These are phyloP conservation scores for Terana coerulea DNA, from an alignment of 768 basidiomycete species.

Conservation along the genomic window DNA sequence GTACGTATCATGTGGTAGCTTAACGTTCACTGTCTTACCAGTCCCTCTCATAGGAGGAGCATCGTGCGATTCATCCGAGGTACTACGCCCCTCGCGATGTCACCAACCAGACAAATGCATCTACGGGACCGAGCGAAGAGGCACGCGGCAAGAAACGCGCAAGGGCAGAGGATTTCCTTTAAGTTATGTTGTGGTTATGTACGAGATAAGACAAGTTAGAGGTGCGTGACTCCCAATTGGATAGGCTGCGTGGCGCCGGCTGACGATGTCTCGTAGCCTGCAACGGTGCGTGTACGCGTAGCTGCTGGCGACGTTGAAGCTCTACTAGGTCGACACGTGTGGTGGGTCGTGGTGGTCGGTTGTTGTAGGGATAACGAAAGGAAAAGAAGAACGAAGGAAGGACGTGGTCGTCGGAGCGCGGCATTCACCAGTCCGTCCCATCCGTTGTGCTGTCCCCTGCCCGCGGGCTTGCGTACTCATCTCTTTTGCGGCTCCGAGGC, in stretches of 20 bases:
- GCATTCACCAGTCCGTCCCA: conserved; percentile 18
- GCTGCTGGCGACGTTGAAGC: neutral
- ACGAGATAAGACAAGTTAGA: neutral
- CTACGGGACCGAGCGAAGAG: conserved; percentile 43
- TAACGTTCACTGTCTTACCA: neutral
- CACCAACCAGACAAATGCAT: conserved; percentile 26
- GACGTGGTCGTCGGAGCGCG: no score
- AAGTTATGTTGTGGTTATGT: neutral
- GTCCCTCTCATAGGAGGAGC: conserved; percentile 58
- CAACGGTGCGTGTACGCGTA: conserved; percentile 1
- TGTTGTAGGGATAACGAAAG: neutral
- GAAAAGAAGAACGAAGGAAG: no score
- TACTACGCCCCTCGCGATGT: conserved; percentile 54
- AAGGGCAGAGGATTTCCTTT: conserved; percentile 83
- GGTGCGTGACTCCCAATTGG: neutral
- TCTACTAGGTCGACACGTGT: neutral
- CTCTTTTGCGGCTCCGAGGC: no score
- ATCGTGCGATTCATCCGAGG: conserved; percentile 58
- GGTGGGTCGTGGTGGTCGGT: neutral
- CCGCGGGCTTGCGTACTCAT: conserved; percentile 7
- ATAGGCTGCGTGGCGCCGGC: neutral
- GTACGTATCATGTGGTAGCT: conserved; percentile 39
- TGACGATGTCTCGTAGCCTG: neutral
- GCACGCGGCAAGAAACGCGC: conserved; percentile 80
- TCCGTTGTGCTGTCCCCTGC: conserved; percentile 8